phyloP scores from a whole-genome alignment of 257 asterid genomes.

The Scutellaria baicalensis region DNA sequence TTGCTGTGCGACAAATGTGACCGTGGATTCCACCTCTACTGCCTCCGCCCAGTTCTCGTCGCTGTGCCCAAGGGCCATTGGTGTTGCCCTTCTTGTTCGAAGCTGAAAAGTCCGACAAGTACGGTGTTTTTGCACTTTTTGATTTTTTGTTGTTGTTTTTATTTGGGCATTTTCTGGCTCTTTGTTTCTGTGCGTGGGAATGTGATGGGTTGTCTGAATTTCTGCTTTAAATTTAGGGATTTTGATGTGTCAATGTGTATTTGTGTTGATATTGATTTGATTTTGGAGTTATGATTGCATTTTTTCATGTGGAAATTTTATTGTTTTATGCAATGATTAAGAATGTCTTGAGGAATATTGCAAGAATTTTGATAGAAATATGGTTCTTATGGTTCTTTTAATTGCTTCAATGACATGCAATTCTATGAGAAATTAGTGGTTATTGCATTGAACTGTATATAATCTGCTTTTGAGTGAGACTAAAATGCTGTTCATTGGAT shows the following conservation, averaged over 20 bases:
- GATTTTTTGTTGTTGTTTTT: background rate
- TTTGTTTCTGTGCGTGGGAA: background rate
- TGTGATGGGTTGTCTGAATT: background rate
- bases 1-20: slow-evolving; percentile 81
- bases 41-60: slow-evolving; percentile 64
- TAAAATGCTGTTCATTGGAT: background rate
- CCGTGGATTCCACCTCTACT: slow-evolving; percentile 63
- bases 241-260: background rate
- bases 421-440: background rate
- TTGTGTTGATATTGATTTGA: background rate
- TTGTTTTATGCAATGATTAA: background rate
- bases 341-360: background rate
- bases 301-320: background rate
- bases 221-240: background rate
- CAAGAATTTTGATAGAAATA: background rate
- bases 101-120: slow-evolving; percentile 23
- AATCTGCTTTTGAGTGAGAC: background rate
- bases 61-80: slow-evolving; percentile 79
- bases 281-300: background rate
- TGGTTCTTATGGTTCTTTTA: background rate
- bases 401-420: background rate
- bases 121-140: too few species aligned
- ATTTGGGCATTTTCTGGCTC: background rate
- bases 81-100: slow-evolving; percentile 68
- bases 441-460: background rate